Percentiles rank a stretch among this genome's conserved stretches.
phyloP scores from a whole-genome alignment of 1,284 basidiomycete genomes.

The Tremellales sp. region DNA sequence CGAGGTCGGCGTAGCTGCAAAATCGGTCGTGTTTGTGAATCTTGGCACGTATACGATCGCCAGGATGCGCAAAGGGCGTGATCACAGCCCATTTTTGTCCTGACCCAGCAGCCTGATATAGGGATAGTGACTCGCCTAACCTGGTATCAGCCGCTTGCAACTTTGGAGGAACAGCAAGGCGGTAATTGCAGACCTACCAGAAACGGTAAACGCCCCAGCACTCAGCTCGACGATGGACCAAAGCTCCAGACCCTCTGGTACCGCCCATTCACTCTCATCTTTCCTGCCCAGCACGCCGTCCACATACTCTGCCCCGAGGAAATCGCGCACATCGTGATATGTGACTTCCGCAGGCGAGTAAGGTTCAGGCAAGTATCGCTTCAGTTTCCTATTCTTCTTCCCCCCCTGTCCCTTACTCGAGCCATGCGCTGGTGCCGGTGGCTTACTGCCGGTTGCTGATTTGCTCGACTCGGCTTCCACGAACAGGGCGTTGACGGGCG shows the following conservation, averaged over 20 bases:
- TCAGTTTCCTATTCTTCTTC: slow-evolving; percentile 17
- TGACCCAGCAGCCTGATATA: slow-evolving; percentile 48
- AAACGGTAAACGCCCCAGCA: slow-evolving; percentile 49
- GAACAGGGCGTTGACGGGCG: slow-evolving; percentile 25
- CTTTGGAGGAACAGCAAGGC: background rate
- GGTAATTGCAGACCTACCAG: slow-evolving; percentile 13
- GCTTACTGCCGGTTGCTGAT: slow-evolving; percentile 1
- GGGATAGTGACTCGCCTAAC: slow-evolving; percentile 69
- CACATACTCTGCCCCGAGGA: slow-evolving; percentile 63
- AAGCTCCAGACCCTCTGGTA: slow-evolving; percentile 49
- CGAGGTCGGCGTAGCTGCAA: slow-evolving; percentile 70
- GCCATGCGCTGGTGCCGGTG: slow-evolving; percentile 2
- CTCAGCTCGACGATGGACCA: slow-evolving; percentile 64
- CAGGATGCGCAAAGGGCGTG: slow-evolving; percentile 76
- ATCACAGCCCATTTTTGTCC: slow-evolving; percentile 67
- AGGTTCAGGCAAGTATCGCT: slow-evolving; percentile 54
- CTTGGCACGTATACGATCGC: slow-evolving; percentile 67
- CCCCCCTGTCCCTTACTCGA: slow-evolving; percentile 18
- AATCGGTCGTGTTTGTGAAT: slow-evolving; percentile 62
- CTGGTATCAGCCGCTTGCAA: slow-evolving; percentile 3
- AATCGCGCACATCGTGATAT: slow-evolving; percentile 62
- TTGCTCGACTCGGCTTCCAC: slow-evolving; percentile 6
- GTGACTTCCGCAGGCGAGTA: slow-evolving; percentile 72
- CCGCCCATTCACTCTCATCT: slow-evolving; percentile 53
- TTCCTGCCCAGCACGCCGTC: slow-evolving; percentile 54